Evolutionary conservation across 1,139 yeast species (phyloP), one percentile per base, ranked within the genome.

Genomic region (Protomyces lactucae-debilis): DNA sequence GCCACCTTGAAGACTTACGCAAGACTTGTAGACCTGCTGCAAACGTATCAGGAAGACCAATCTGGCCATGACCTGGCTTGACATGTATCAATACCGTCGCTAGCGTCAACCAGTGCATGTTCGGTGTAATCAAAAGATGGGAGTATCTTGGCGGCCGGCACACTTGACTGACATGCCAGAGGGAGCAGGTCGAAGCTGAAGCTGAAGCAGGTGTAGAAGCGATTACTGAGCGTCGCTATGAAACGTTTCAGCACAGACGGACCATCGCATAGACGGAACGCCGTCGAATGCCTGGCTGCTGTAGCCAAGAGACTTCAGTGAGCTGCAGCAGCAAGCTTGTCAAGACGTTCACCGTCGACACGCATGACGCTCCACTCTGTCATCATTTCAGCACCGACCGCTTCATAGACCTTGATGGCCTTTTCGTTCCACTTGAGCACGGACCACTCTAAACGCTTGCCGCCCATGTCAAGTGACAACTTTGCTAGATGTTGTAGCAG

Each of bases 401-500:
- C 43, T 36, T 68, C 61, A 57, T 69, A 69, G 14, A 69, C 68
- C 36, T 56, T 66, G 48, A 69, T 69, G 3, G 70, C 68, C 37
- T 69, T 69, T 39, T 65, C 60, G 40, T 69, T 69, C 70, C 70
- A 69, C 54, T 69, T 67, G 39, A 69, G 64, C 14, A 69, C 70
- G 66, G 66, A 64, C 70, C 70, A 69, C 57, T 69, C 70, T 10
- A 69, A 51, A 10, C 70, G 60, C 25, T 64, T 66, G 23, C 70
- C 71, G 52, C 68, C 70, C 45, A 69, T 63, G 4, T 60, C 65
- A 5, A 56, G 37, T 9, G 68, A 51, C 45, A 69, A 69, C 48
- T 61, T 59, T 4, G 71, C 71, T 14, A 69, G 60, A 10, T 67
- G 67, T 51, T 57, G 61, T 28, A 69, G 64, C 55, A 69, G 48